Evolutionary conservation across 306 rosid species (phyloP), one percentile per base, ranked within the genome.

Genomic region (Lupinus albus): DNA sequence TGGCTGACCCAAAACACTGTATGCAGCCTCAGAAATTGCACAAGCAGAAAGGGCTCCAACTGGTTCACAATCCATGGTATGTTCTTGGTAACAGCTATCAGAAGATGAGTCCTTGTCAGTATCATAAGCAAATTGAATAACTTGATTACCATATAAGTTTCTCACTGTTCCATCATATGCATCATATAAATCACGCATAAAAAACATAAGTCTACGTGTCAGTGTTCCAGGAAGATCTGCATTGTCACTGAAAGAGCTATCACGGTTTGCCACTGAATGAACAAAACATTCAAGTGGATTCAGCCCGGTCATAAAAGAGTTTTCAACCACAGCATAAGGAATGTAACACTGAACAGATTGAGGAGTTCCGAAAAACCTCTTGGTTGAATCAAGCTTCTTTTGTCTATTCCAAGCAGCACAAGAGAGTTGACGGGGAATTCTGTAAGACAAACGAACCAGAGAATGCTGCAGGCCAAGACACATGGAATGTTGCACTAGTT

Each of bases 161-260:
- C 99, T 88, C 64, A 90, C 94, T 0, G 99, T 86, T 75, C 99
- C 97, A 76, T 93, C 99, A 75, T 93, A 93, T 17, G 91, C 90
- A 67, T 67, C 71, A 61, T 65, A 80, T 52, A 90, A n/a, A 80
- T 93, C 99, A 53, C 97, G 96, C 97, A 93, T 83, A 74, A 93
- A 82, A 67, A 84, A 93, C 85, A 87, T 93, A 18, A 93, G 89
- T 77, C 82, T 82, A 4, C 99, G 85, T 4, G 87, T 80, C 78
- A 93, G 76, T 30, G 97, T 88, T 74, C 99, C 99, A 59, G 97
- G 99, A 72, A 93, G 91, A 51, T 93, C 96, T 12, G 99, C 99
- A 84, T 93, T 85, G 63, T 87, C 95, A 78, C 99, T 88, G 60
- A 93, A 93, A 51, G 97, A 88, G 75, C 94, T 79, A 30, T 90